phyloP scores from a whole-genome alignment of 306 rosid genomes.

The Gynostemma pentaphyllum region DNA sequence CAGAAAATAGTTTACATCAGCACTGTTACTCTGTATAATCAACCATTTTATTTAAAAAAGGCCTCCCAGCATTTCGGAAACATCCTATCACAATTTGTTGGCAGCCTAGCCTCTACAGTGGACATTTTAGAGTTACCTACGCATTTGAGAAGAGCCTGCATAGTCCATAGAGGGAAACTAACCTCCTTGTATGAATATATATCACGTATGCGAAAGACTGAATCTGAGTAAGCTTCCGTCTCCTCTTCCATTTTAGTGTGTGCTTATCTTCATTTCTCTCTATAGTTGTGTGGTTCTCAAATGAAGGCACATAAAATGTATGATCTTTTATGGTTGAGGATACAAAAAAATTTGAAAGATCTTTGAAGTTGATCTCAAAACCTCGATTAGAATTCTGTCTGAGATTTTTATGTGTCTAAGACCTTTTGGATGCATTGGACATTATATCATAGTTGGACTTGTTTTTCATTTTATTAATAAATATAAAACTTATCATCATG shows the following conservation, averaged over 20 bases:
- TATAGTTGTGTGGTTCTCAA: not conserved
- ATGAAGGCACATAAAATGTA: not conserved
- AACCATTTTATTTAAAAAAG: conserved; percentile 29
- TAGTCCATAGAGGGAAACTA: conserved; percentile 59
- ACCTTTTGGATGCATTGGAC: not conserved
- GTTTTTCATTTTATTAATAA: not conserved
- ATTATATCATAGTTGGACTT: not conserved
- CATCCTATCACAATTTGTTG: conserved; percentile 70
- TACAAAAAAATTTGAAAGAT: too few relatives aligned
- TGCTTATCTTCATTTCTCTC: not conserved
- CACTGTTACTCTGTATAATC: conserved; percentile 1
- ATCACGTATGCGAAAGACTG: conserved; percentile 60
- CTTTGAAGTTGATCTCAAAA: not conserved
- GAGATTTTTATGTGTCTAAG: not conserved
- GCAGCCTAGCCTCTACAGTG: conserved; percentile 50
- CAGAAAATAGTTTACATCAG: too few relatives aligned
- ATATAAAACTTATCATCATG: not conserved
- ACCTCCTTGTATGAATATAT: conserved; percentile 76
- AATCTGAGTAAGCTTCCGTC: conserved; percentile 45
- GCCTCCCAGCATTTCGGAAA: conserved; percentile 93
- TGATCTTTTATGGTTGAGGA: too few relatives aligned
- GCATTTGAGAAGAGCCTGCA: conserved; percentile 84
- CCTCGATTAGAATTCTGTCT: not conserved
- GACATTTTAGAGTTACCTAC: conserved; percentile 59
- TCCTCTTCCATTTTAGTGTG: not conserved